Evolutionary conservation across 768 basidiomycete species (phyloP).

Genomic region (Podaxis carcinomalis): DNA sequence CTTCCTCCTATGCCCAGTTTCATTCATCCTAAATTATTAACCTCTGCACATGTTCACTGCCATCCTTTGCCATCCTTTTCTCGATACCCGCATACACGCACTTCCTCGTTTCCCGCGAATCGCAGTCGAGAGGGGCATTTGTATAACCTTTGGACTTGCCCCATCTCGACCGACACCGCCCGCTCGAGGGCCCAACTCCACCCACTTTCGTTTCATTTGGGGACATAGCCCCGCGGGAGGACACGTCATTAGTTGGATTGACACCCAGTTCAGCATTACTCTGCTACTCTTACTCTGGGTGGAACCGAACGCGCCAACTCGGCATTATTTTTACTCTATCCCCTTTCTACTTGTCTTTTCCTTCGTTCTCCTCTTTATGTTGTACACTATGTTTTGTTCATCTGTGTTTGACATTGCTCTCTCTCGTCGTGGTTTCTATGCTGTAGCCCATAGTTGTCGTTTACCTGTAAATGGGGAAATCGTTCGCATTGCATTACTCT

Average conservation of each 20-base stretch:
- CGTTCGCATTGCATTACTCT: neutral
- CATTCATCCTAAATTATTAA: neutral
- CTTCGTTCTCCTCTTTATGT: neutral
- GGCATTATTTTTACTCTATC: constrained; percentile 5
- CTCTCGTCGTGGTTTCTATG: neutral
- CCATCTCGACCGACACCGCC: neutral
- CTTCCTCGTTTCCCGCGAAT: neutral
- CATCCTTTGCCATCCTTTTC: neutral
- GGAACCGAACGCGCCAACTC: neutral
- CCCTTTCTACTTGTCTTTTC: neutral
- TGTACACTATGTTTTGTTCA: neutral
- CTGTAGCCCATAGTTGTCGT: constrained; percentile 2
- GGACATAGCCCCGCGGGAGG: neutral
- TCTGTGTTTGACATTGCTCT: neutral
- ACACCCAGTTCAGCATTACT: neutral
- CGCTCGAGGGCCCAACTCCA: neutral
- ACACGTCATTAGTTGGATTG: neutral
- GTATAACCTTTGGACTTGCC: neutral
- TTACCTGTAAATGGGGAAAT: neutral
- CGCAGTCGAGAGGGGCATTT: neutral
- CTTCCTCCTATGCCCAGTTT: neutral
- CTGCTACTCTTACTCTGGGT: constrained; percentile 1
- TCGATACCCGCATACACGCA: neutral
- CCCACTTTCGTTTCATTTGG: neutral
- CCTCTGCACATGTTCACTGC: neutral